phyloP scores from a whole-genome alignment of 139 green algal species.

The Coelastrella sp. region DNA sequence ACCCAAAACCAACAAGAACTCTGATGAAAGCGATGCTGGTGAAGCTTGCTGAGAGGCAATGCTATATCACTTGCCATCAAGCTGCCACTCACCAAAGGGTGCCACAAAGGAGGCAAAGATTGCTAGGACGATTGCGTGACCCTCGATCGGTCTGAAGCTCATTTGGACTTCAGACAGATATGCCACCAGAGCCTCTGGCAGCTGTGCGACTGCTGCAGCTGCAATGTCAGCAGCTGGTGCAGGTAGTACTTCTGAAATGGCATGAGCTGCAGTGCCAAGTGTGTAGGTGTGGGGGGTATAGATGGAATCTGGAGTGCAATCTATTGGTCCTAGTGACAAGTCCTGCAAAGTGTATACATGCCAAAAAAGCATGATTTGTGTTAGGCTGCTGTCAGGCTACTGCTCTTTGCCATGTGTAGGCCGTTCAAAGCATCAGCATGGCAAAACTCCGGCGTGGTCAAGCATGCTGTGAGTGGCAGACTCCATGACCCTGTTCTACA shows the following conservation, averaged over 20 bases:
- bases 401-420: no score
- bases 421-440: no score
- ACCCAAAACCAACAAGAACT: no score
- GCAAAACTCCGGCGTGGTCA: no score
- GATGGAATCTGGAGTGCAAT: slow-evolving; percentile 64
- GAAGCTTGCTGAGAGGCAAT: no score
- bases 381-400: no score
- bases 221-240: slow-evolving; percentile 14
- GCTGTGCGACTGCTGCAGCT: slow-evolving; percentile 25
- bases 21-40: no score
- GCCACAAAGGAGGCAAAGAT: slow-evolving; percentile 96
- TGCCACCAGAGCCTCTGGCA: not conserved
- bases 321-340: slow-evolving; percentile 58
- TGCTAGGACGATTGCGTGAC: slow-evolving; percentile 85
- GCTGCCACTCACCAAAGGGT: slow-evolving; percentile 86
- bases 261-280: slow-evolving; percentile 29
- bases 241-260: slow-evolving; percentile 53
- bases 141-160: slow-evolving; percentile 60
- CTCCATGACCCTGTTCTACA: no score
- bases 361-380: not conserved
- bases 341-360: slow-evolving; percentile 49
- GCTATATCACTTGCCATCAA: no score
- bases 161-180: slow-evolving; percentile 42
- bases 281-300: slow-evolving; percentile 70
- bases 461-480: no score